phyloP scores from a whole-genome alignment of 148 eudicot genomes.

The Rhododendron vialii region DNA sequence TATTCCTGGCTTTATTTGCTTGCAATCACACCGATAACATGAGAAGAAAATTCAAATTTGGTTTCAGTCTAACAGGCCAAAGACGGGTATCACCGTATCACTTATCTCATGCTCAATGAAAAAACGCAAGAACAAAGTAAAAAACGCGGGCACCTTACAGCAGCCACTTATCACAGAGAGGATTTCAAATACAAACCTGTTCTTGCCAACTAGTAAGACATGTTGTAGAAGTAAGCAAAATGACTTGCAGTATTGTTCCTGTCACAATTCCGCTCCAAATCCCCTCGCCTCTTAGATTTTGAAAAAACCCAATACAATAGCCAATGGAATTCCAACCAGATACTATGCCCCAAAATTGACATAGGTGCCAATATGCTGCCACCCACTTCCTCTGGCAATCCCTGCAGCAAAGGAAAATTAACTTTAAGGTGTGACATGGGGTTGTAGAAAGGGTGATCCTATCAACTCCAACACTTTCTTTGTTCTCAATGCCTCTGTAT shows the following conservation, averaged over 20 bases:
- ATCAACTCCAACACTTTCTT: neutral
- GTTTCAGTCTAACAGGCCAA: neutral
- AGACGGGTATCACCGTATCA: too few relatives aligned
- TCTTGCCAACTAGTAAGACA: slow-evolving; percentile 28
- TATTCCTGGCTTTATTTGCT: slow-evolving; percentile 8
- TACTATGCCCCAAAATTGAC: slow-evolving; percentile 42
- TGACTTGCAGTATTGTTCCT: slow-evolving; percentile 15
- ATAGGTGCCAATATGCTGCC: slow-evolving; percentile 37
- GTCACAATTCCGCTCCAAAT: slow-evolving; percentile 22
- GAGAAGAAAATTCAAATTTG: neutral
- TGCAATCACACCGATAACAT: neutral
- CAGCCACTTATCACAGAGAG: neutral
- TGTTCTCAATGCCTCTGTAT: neutral
- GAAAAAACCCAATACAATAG: slow-evolving; percentile 24
- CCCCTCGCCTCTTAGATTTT: slow-evolving; percentile 29
- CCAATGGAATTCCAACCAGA: slow-evolving; percentile 30
- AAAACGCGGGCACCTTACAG: too few relatives aligned
- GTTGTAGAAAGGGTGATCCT: too few relatives aligned
- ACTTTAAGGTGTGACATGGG: neutral
- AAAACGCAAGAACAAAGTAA: too few relatives aligned
- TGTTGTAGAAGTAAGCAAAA: slow-evolving; percentile 13
- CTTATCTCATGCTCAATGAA: neutral
- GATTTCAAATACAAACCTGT: slow-evolving; percentile 12
- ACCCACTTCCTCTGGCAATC: slow-evolving; percentile 41
- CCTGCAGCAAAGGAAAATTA: slow-evolving; percentile 14